These are phyloP conservation scores for Castanea sativa DNA, from an alignment of 306 rosid species.

Conservation along the genomic window DNA sequence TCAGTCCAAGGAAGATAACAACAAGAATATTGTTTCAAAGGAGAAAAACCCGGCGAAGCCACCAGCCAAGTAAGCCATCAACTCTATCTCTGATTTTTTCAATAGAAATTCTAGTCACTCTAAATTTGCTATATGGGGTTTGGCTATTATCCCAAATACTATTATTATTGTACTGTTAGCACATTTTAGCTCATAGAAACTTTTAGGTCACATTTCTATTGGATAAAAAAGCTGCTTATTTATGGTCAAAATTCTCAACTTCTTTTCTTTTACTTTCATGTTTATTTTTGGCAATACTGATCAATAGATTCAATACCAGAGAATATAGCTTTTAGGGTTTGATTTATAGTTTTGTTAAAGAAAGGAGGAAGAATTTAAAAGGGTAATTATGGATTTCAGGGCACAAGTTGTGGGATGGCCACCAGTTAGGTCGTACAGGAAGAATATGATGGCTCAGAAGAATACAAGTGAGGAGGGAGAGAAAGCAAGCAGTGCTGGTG, in stretches of 20 bases:
- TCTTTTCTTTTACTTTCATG: too few species aligned
- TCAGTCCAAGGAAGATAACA: conserved; percentile 52
- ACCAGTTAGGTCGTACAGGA: conserved; percentile 94
- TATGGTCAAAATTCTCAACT: background rate
- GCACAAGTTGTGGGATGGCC: conserved; percentile 99
- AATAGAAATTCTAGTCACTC: background rate
- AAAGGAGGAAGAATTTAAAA: background rate
- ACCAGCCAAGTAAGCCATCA: conserved; percentile 67
- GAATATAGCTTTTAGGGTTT: background rate
- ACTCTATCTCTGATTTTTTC: background rate
- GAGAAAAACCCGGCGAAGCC: conserved; percentile 79
- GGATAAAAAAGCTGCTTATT: background rate
- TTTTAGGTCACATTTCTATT: background rate
- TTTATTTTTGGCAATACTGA: too few species aligned
- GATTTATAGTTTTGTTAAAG: background rate
- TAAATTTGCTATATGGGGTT: background rate
- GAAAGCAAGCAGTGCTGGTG: conserved; percentile 33
- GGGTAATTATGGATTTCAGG: conserved; percentile 38
- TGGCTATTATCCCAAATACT: background rate
- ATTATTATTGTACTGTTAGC: background rate
- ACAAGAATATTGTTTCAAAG: conserved; percentile 37
- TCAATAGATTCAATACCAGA: background rate
- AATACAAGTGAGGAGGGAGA: conserved; percentile 33
- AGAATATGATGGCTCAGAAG: conserved; percentile 86
- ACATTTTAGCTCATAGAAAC: background rate